These are phyloP conservation scores for Nothophoma quercina DNA, from an alignment of 2,329 filamentous ascomycete genomes.

Conservation along the genomic window DNA sequence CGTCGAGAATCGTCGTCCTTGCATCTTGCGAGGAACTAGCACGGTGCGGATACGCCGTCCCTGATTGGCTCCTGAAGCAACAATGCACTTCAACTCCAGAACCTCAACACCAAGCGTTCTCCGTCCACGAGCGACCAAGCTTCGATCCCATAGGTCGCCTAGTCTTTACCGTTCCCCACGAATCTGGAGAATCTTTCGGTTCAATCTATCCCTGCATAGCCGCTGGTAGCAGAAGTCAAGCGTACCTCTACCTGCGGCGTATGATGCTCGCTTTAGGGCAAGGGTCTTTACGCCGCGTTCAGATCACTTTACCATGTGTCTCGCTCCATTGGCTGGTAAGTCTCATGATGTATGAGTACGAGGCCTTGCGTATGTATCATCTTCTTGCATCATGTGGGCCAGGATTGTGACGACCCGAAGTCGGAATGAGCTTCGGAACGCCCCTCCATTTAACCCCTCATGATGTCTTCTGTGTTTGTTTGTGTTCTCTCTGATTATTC, in stretches of 20 bases:
- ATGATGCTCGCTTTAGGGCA: conserved; percentile 20
- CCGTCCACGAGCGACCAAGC: conserved; percentile 41
- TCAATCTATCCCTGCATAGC: conserved; percentile 42
- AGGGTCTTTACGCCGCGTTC: conserved; percentile 24
- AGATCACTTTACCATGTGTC: conserved; percentile 43
- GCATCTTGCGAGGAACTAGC: conserved; percentile 37
- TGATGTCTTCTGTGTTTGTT: conserved; percentile 23
- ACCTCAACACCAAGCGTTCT: conserved; percentile 46
- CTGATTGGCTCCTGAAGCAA: conserved; percentile 38
- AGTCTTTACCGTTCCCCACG: conserved; percentile 14
- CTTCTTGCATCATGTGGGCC: conserved; percentile 44
- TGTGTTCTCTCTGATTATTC: conserved; percentile 19
- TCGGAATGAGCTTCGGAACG: conserved; percentile 40
- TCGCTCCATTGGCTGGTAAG: conserved; percentile 42
- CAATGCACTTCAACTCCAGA: conserved; percentile 31
- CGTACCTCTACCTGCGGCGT: conserved; percentile 6
- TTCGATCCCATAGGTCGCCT: conserved; percentile 41
- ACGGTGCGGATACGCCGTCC: conserved; percentile 30
- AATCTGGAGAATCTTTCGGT: conserved; percentile 40
- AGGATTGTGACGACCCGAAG: conserved; percentile 43
- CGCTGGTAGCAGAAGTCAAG: conserved; percentile 36
- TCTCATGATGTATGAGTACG: conserved; percentile 17
- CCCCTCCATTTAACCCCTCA: conserved; percentile 40
- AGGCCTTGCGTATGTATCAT: conserved; percentile 27
- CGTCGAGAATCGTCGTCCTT: conserved; percentile 29